A percentile compares a stretch with the other conserved stretches of the same genome.
These are phyloP conservation scores for Diaporthe vexans DNA, from an alignment of 2,329 filamentous ascomycete genomes.

Conservation along the genomic window DNA sequence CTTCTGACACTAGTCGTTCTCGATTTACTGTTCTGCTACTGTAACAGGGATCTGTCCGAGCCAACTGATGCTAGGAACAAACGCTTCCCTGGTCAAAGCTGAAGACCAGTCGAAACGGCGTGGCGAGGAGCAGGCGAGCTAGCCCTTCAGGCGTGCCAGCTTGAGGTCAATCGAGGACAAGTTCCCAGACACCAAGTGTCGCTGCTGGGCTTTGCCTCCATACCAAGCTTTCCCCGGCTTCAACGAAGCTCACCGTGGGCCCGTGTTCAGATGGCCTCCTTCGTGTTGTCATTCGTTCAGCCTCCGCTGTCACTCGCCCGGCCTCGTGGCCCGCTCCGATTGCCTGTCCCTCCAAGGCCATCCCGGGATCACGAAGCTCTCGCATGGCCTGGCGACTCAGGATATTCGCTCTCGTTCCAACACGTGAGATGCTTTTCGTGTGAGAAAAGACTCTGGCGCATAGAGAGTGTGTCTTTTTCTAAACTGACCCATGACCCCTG, in stretches of 20 bases:
- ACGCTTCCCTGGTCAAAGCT: background rate
- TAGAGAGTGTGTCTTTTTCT: background rate
- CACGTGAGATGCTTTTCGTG: background rate
- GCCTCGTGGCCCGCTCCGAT: background rate
- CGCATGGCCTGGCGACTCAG: slow-evolving; percentile 4
- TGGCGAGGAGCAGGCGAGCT: background rate
- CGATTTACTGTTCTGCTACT: slow-evolving; percentile 1
- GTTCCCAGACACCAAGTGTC: slow-evolving; percentile 9
- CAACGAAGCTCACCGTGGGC: slow-evolving; percentile 3
- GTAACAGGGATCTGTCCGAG: background rate
- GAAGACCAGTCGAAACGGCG: background rate
- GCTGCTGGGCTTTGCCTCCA: slow-evolving; percentile 4
- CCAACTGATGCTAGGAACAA: background rate
- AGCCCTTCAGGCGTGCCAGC: background rate
- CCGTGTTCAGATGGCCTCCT: slow-evolving; percentile 14
- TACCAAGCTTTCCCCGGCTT: slow-evolving; percentile 10
- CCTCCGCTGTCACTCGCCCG: background rate
- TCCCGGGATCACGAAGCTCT: background rate
- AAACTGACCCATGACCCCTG: background rate
- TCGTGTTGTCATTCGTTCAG: background rate
- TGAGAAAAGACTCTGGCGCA: background rate
- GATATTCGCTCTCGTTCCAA: background rate
- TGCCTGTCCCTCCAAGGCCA: background rate
- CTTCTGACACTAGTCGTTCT: background rate
- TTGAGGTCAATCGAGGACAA: background rate